Evolutionary conservation across 768 basidiomycete species (phyloP).

Genomic region (Dentipellis fragilis): DNA sequence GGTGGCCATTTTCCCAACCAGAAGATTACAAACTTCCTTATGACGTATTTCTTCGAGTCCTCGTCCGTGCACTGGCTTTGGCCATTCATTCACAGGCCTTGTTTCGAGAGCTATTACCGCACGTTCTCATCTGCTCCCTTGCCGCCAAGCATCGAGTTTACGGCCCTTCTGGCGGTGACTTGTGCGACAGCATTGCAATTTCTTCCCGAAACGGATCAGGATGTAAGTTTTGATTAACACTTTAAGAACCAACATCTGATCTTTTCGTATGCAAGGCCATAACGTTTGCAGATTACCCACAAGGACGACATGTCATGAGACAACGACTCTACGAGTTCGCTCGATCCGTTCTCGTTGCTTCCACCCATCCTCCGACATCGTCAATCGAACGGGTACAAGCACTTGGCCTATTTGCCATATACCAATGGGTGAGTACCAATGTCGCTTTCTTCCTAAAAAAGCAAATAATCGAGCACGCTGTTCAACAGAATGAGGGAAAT

Average conservation of each 20-base stretch:
- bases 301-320: slow-evolving; percentile 13
- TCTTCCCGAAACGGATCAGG: slow-evolving; percentile 13
- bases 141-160: slow-evolving; percentile 13
- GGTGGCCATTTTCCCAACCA: slow-evolving; percentile 15
- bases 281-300: slow-evolving; percentile 12
- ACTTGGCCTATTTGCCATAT: slow-evolving; percentile 10
- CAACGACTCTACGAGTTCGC: slow-evolving; percentile 13
- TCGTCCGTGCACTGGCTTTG: slow-evolving; percentile 15
- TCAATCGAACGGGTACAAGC: slow-evolving; percentile 16
- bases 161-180: slow-evolving; percentile 15
- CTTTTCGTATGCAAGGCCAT: background rate
- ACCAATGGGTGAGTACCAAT: slow-evolving; percentile 8
- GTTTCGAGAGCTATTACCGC: slow-evolving; percentile 14
- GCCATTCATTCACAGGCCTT: slow-evolving; percentile 15
- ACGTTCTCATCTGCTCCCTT: slow-evolving; percentile 8
- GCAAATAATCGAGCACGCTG: too few relatives aligned
- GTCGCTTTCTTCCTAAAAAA: background rate
- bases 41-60: slow-evolving; percentile 15
- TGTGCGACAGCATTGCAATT: slow-evolving; percentile 17
- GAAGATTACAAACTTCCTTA: slow-evolving; percentile 12
- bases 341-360: slow-evolving; percentile 9
- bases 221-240: slow-evolving; percentile 1
- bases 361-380: slow-evolving; percentile 5
- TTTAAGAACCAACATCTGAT: background rate
- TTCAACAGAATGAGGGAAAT: slow-evolving; percentile 6